These are phyloP conservation scores for Lipomyces mesembrius DNA, from an alignment of 805 yeast genomes.

Conservation along the genomic window DNA sequence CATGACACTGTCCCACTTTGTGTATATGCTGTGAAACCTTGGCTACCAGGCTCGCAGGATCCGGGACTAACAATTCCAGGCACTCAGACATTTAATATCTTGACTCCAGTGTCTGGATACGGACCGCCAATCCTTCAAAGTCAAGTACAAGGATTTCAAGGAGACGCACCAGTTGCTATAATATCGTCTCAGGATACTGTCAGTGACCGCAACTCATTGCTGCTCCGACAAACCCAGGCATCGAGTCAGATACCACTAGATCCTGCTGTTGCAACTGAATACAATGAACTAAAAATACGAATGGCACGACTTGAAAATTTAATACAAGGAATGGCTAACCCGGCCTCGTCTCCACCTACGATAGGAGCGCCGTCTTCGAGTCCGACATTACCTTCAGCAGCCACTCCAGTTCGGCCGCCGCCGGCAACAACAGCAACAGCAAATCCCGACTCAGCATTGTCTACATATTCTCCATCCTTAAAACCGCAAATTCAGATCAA, in stretches of 20 bases:
- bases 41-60: slow-evolving; percentile 15
- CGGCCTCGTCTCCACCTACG: not conserved
- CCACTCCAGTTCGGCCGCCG: not conserved
- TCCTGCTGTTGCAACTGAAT: slow-evolving; percentile 10
- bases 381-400: not conserved
- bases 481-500: slow-evolving; percentile 25
- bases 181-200: not conserved
- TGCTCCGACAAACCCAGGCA: not conserved
- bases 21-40: slow-evolving; percentile 35
- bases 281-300: slow-evolving; percentile 24
- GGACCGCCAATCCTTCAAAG: not conserved
- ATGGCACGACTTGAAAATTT: slow-evolving; percentile 29
- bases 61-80: slow-evolving; percentile 11
- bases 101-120: not conserved
- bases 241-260: not conserved
- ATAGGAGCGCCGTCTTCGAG: not conserved
- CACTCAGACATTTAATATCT: slow-evolving; percentile 17
- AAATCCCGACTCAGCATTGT: not conserved
- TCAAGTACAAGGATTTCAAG: not conserved
- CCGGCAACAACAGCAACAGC: not conserved
- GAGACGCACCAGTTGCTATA: not conserved
- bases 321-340: not conserved
- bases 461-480: not conserved
- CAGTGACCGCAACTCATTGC: not conserved
- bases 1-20: slow-evolving; percentile 33